Percentiles rank a stretch among this genome's conserved stretches.
Conservation (phyloP, 306 rosid genomes). For the Inga laurina region DNA sequence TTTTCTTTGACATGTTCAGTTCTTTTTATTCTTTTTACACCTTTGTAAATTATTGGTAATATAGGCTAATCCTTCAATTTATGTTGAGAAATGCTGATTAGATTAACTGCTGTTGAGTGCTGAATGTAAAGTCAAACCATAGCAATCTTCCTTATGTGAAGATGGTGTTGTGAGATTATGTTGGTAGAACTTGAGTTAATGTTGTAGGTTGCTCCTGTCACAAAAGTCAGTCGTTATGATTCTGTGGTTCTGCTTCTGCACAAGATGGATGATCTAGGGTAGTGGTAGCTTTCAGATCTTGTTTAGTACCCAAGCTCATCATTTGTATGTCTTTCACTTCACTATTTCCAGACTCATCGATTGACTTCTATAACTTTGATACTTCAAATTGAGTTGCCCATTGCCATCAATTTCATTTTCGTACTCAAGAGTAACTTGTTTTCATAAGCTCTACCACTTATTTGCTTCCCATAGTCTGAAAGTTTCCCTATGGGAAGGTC, state of each 20-base stretch:
- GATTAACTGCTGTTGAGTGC: not conserved
- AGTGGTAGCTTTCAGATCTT: not conserved
- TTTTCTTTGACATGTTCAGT: not conserved
- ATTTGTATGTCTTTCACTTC: not conserved
- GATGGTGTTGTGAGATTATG: not conserved
- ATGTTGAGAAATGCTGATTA: not conserved
- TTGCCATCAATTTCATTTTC: not conserved
- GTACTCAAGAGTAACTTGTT: not conserved
- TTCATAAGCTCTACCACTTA: not conserved
- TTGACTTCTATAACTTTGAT: not conserved
- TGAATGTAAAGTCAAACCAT: not conserved
- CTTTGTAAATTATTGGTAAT: not conserved
- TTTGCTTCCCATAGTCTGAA: not conserved
- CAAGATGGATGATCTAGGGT: not conserved
- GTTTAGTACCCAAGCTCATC: not conserved
- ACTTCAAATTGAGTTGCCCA: not conserved
- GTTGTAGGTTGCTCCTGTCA: not conserved
- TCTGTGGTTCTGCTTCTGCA: not conserved
- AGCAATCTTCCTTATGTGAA: not conserved
- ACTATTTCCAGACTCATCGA: not conserved
- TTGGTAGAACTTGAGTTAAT: not conserved
- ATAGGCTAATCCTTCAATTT: not conserved
- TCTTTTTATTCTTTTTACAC: not conserved
- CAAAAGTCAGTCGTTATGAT: not conserved
- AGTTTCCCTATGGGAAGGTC: not conserved